A percentile compares a stretch with the other conserved stretches of the same genome.
These are phyloP conservation scores for Ilex aquifolium DNA, from an alignment of 257 asterid species.

Conservation along the genomic window DNA sequence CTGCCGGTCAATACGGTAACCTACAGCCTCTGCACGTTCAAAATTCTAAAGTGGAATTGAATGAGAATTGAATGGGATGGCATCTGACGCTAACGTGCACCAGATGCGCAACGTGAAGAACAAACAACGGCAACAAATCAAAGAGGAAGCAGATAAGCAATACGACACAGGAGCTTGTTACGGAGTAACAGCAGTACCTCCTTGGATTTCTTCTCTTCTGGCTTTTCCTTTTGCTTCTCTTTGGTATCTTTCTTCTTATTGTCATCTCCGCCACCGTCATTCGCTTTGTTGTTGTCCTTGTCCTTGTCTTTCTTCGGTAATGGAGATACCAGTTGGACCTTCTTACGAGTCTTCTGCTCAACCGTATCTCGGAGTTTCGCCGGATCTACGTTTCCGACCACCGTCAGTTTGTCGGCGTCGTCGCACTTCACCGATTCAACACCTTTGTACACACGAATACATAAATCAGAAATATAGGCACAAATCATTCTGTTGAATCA, in stretches of 20 bases:
- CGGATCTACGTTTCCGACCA: slow-evolving; percentile 62
- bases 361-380: slow-evolving; percentile 46
- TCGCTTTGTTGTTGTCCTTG: slow-evolving; percentile 25
- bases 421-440: slow-evolving; percentile 40
- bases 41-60: neutral
- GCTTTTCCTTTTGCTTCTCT: slow-evolving; percentile 25
- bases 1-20: too few relatives aligned
- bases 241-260: slow-evolving; percentile 20
- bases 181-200: slow-evolving; percentile 29
- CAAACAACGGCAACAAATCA: neutral
- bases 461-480: too few relatives aligned
- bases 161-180: neutral
- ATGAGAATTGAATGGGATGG: neutral
- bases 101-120: slow-evolving; percentile 22
- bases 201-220: slow-evolving; percentile 42
- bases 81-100: slow-evolving; percentile 24
- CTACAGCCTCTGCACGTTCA: neutral
- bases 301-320: slow-evolving; percentile 27
- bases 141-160: neutral
- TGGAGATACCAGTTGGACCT: slow-evolving; percentile 60
- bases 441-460: slow-evolving; percentile 14
- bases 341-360: slow-evolving; percentile 51
- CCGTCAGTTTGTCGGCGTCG: slow-evolving; percentile 44
- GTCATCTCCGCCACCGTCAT: slow-evolving; percentile 6
- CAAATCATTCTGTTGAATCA: too few relatives aligned